phyloP scores from a whole-genome alignment of 257 asterid genomes.

The Coffea canephora region DNA sequence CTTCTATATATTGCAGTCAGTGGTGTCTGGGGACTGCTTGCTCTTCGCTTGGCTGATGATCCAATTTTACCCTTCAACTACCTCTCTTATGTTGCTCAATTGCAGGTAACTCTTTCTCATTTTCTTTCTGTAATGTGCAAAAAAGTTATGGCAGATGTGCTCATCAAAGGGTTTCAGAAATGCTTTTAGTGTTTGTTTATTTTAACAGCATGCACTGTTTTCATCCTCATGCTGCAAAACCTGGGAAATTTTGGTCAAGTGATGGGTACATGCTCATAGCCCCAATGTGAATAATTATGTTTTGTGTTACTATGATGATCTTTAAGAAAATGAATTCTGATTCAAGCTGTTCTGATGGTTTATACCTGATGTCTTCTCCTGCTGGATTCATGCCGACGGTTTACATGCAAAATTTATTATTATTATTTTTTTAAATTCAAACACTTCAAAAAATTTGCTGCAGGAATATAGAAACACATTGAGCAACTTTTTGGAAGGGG shows the following conservation, averaged over 20 bases:
- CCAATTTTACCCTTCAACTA: slow-evolving; percentile 80
- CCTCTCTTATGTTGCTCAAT: slow-evolving; percentile 65
- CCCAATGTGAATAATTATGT: not conserved
- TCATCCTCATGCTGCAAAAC: too few species aligned
- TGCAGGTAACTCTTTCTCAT: slow-evolving; percentile 49
- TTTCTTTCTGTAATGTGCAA: not conserved
- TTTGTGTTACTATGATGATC: not conserved
- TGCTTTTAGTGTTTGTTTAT: not conserved
- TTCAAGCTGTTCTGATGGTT: not conserved
- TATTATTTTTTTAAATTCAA: not conserved
- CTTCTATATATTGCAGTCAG: slow-evolving; percentile 44
- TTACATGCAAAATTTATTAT: not conserved
- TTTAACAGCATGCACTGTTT: not conserved
- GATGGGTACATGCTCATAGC: not conserved
- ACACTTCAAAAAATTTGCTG: not conserved
- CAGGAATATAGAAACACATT: slow-evolving; percentile 58
- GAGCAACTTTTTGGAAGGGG: slow-evolving; percentile 43
- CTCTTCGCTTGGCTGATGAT: slow-evolving; percentile 80
- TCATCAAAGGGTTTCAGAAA: not conserved
- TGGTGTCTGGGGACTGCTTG: slow-evolving; percentile 92
- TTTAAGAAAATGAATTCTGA: not conserved
- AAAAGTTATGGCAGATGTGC: not conserved
- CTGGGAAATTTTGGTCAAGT: not conserved
- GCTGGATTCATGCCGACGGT: not conserved
- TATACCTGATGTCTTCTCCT: not conserved